A percentile compares a stretch with the other conserved stretches of the same genome.
These are phyloP conservation scores for Conoideocrella luteorostrata DNA, from an alignment of 2,329 filamentous ascomycete species.

Conservation along the genomic window DNA sequence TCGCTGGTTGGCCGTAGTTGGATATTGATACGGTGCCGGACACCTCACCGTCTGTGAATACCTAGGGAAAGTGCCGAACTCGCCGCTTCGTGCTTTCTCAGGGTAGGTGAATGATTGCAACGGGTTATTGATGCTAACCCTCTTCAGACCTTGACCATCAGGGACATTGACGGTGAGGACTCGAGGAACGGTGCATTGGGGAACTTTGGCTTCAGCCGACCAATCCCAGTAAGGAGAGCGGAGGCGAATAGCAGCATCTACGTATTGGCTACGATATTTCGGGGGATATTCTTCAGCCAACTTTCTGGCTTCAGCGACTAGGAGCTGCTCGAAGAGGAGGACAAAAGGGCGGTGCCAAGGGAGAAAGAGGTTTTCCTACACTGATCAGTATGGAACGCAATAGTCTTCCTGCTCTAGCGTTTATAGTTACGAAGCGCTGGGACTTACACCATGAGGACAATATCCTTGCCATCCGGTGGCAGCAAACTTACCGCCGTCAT, in stretches of 20 bases:
- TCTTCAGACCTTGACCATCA: constrained; percentile 21
- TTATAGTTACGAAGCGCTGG: not conserved
- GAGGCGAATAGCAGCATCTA: constrained; percentile 37
- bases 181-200: constrained; percentile 28
- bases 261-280: constrained; percentile 29
- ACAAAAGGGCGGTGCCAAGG: constrained; percentile 53
- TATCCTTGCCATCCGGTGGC: constrained; percentile 31
- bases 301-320: constrained; percentile 38
- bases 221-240: constrained; percentile 51
- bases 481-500: constrained; percentile 27
- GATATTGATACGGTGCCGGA: constrained; percentile 30
- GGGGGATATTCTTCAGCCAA: constrained; percentile 39
- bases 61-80: constrained; percentile 27
- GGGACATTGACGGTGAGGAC: constrained; percentile 36
- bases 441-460: constrained; percentile 40
- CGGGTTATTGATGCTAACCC: constrained; percentile 41
- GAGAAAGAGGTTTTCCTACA: constrained; percentile 42
- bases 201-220: constrained; percentile 37
- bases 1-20: constrained; percentile 29
- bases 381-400: not conserved
- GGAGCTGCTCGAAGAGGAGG: constrained; percentile 49
- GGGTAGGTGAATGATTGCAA: constrained; percentile 47
- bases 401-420: not conserved
- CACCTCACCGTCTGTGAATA: constrained; percentile 31
- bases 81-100: constrained; percentile 26